Conservation (phyloP, 2,329 filamentous ascomycete genomes). For the Moelleriella libera region DNA sequence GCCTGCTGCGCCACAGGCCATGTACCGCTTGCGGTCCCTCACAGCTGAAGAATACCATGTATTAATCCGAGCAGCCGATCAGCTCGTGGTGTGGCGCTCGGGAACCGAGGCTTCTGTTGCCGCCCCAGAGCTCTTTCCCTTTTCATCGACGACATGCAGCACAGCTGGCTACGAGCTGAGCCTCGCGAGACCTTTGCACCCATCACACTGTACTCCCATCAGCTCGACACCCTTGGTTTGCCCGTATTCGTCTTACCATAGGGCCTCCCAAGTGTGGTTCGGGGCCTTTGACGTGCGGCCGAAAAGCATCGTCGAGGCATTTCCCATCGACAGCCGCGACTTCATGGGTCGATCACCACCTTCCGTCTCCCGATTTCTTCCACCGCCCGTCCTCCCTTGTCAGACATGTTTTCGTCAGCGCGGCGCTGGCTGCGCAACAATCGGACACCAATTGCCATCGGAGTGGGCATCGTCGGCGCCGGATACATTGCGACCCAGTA, state of each 20-base stretch:
- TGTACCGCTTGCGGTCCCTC: not conserved
- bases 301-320: too few relatives aligned
- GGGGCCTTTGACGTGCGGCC: too few relatives aligned
- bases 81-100: not conserved
- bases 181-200: too few relatives aligned
- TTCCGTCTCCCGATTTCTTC: conserved; percentile 1
- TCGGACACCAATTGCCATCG: conserved; percentile 76
- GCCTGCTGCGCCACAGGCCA: not conserved
- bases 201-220: too few relatives aligned
- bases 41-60: not conserved
- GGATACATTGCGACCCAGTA: conserved; percentile 91
- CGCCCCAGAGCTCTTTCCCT: not conserved
- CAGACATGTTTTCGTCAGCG: conserved; percentile 50
- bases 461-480: conserved; percentile 73
- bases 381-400: not conserved
- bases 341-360: too few relatives aligned
- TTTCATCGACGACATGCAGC: not conserved
- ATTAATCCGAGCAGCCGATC: not conserved
- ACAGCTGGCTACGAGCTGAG: not conserved
- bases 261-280: too few relatives aligned
- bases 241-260: not conserved
- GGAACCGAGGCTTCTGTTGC: conserved; percentile 5
- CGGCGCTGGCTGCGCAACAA: conserved; percentile 89
- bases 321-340: too few relatives aligned
- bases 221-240: not conserved